Conservation (phyloP, 192 early-diverging fungal genomes). For the Podila epicladia region DNA sequence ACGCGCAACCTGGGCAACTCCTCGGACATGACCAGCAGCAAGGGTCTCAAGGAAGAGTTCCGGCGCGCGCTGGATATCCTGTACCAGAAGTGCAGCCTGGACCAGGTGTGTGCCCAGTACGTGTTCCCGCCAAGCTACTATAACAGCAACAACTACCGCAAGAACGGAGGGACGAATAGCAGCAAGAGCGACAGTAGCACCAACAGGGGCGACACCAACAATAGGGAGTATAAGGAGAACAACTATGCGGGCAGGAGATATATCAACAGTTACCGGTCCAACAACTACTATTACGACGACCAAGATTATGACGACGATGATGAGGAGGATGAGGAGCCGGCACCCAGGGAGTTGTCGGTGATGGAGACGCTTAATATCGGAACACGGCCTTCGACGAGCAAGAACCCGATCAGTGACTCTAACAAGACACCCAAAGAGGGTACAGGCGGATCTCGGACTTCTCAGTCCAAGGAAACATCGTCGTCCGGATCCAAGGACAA, state of each 20-base stretch:
- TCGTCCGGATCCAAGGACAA: neutral
- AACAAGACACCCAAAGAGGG: neutral
- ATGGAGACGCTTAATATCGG: slow-evolving; percentile 54
- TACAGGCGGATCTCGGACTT: neutral
- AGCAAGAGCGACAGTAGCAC: slow-evolving; percentile 10
- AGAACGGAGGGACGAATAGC: neutral
- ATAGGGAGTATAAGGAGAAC: neutral
- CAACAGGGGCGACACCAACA: neutral
- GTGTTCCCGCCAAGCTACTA: slow-evolving; percentile 48
- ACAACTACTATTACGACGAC: slow-evolving; percentile 35
- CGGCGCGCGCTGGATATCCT: slow-evolving; percentile 73
- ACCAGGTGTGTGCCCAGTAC: slow-evolving; percentile 65
- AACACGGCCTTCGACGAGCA: slow-evolving; percentile 20
- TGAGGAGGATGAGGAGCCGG: slow-evolving; percentile 31
- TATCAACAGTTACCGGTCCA: slow-evolving; percentile 24
- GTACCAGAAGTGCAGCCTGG: slow-evolving; percentile 54
- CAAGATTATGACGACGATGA: slow-evolving; percentile 16
- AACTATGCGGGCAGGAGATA: slow-evolving; percentile 2
- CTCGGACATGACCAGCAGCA: slow-evolving; percentile 80
- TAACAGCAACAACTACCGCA: neutral
- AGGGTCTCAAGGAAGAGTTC: slow-evolving; percentile 86
- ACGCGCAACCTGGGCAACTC: slow-evolving; percentile 92
- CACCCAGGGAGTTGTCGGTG: slow-evolving; percentile 18
- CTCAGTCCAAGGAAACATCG: neutral
- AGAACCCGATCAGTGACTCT: slow-evolving; percentile 18